Evolutionary conservation across 1,284 basidiomycete genomes (phyloP), one percentile per base, ranked within the genome.

Genomic region (Volvariella surrecta): DNA sequence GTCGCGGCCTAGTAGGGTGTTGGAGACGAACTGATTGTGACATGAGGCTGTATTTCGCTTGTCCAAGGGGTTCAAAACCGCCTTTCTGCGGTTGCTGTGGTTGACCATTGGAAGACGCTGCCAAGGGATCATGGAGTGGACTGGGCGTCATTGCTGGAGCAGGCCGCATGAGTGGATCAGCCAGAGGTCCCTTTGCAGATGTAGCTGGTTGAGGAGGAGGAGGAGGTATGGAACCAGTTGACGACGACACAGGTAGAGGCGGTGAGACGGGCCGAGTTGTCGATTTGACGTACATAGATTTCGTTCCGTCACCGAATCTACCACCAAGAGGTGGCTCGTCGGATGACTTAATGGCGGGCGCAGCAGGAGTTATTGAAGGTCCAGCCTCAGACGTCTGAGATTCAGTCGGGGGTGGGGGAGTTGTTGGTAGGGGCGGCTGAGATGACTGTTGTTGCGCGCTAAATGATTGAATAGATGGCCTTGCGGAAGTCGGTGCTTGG

Each of bases 241-340:
- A 60, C 24, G 61, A 52, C 19, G 58, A 62, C 3, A 54, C 49
- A 24, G 60, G 59, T 9, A 61, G 55, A 13, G 67, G 65, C 7
- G 71, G 67, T 6, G 70, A 57, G 22, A 53, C 44, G 3, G 63
- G 48, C 21, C 66, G 47, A 39, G 66, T 43, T 30, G 58, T 43
- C 41, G 57, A 58, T 45, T 76, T 71, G 57, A 83, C 67, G 50
- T 84, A 83, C 83, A 86, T 85, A 2, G 84, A 86, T 58, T 77
- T 77, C 2, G 83, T 79, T 20, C 82, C 82, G 52, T 87, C 82
- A 30, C 74, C 70, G 42, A 82, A 73, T 7, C 74, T 75, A 22
- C 79, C 80, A 39, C 80, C 77, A 15, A 81, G 68, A 11, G 74
- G 77, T 8, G 79, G 73, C 16, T 66, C 66, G 40, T 50, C 61